Evolutionary conservation across 148 eudicot species (phyloP), one percentile per base, ranked within the genome.

Genomic region (Rhododendron williamsianum): DNA sequence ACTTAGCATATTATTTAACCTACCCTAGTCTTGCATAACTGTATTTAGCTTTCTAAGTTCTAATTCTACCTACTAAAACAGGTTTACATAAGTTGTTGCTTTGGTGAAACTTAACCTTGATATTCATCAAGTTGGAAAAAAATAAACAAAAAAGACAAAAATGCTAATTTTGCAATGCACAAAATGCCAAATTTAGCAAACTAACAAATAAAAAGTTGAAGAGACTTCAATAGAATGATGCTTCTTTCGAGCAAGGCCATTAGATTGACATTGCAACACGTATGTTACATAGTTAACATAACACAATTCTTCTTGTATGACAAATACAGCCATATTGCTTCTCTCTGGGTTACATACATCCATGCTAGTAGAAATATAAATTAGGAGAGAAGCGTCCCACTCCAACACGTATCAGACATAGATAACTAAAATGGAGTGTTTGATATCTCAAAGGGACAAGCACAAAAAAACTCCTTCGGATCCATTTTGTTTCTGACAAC

Each of bases 1-100:
- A 97, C 85, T 97, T 98, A 9, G 96, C 98, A 90, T 93, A 71
- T 72, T 72, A 72, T 72, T 13, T 35, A 21, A 30, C 41, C 19
- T 33, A 69, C 77, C 77, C 43, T 33, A 72, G 33, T 30, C 21
- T 72, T 21, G 27, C 7, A 10, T 23, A 60, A 23, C 69, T 2
- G 2, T 25, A 25, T 9, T 69, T 69, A 25, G 4, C 36, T 30
- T 4, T 52, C 56, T 52, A 52, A 52, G 56, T 69, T 72, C 21
- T 1, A 33, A 30, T 33, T 72, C 21, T 4, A 72, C 18, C 41
- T 15, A 35, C 21, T 33, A 13, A 30, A 72, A 35, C 35, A 69
- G 6, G 15, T 27, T n/a, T 69, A 25, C 4, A 38, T 4, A 38
- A 38, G 5, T 38, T 38, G 41, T 38, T 38, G 13, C 9, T 69